Conservation (phyloP, 2,329 filamentous ascomycete species). For the Xylaria sp. region DNA sequence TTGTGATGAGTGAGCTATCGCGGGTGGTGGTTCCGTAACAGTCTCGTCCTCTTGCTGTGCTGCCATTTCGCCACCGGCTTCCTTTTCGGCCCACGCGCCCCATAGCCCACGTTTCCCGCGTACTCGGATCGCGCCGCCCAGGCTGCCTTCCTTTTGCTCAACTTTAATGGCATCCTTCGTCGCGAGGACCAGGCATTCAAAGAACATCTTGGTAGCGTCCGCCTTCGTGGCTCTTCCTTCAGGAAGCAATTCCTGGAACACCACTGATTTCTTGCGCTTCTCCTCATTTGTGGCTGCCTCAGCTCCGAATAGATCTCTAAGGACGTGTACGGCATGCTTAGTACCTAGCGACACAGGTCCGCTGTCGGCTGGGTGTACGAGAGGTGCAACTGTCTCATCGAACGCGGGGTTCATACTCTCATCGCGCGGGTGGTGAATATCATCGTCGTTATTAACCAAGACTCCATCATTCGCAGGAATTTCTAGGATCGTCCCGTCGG, state of each 20-base stretch:
- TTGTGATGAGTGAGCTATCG: conserved; percentile 50
- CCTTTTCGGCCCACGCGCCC: conserved; percentile 92
- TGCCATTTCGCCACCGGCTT: conserved; percentile 72
- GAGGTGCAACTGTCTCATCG: conserved; percentile 80
- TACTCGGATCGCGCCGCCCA: conserved; percentile 85
- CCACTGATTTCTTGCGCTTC: conserved; percentile 79
- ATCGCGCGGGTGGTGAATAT: conserved; percentile 58
- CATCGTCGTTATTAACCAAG: conserved; percentile 58
- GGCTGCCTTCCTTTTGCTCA: conserved; percentile 77
- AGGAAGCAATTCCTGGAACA: conserved; percentile 92
- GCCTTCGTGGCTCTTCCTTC: conserved; percentile 82
- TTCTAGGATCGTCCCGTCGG: conserved; percentile 72
- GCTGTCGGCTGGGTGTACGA: conserved; percentile 83
- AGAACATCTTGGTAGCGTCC: conserved; percentile 99
- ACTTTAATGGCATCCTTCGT: conserved; percentile 99
- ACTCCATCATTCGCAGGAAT: conserved; percentile 67
- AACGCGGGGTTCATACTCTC: conserved; percentile 69
- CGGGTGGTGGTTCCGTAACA: conserved; percentile 50
- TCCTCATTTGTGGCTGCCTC: conserved; percentile 75
- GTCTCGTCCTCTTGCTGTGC: conserved; percentile 59
- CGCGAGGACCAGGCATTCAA: conserved; percentile 92
- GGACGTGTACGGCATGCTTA: conserved; percentile 93
- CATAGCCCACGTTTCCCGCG: conserved; percentile 94
- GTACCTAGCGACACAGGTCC: conserved; percentile 91
- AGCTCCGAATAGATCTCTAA: conserved; percentile 86